These are phyloP conservation scores for Ustulina deusta DNA, from an alignment of 2,329 filamentous ascomycete genomes.

Conservation along the genomic window DNA sequence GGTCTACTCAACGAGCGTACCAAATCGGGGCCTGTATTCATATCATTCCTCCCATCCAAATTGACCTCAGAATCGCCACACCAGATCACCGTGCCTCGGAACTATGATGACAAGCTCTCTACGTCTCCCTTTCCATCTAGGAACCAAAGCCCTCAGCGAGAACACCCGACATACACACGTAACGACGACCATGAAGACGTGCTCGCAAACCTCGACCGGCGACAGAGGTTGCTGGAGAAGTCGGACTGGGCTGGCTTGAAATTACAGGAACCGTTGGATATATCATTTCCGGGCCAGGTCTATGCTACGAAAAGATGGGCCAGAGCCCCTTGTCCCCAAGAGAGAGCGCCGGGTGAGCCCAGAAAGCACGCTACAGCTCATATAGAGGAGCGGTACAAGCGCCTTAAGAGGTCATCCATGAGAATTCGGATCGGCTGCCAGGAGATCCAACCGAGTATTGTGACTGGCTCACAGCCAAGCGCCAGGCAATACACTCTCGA, in stretches of 20 bases:
- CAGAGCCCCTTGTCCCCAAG: constrained; percentile 31
- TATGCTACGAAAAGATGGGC: constrained; percentile 45
- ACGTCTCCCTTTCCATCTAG: constrained; percentile 38
- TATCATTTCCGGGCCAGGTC: constrained; percentile 46
- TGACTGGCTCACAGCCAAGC: constrained; percentile 37
- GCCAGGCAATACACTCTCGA: constrained; percentile 38
- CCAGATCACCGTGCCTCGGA: constrained; percentile 16
- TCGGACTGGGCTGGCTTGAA: constrained; percentile 53
- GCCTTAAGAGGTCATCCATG: constrained; percentile 35
- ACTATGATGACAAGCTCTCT: constrained; percentile 32
- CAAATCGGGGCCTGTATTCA: constrained; percentile 51
- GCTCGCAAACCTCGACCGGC: constrained; percentile 44
- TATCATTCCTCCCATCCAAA: constrained; percentile 46
- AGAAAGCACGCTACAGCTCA: constrained; percentile 10
- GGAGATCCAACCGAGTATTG: constrained; percentile 46
- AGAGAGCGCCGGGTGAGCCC: constrained; percentile 25
- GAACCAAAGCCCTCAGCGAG: constrained; percentile 35
- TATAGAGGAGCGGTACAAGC: constrained; percentile 7
- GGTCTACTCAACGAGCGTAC: constrained; percentile 46
- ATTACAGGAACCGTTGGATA: constrained; percentile 51
- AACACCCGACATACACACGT: constrained; percentile 13
- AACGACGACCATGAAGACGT: constrained; percentile 7
- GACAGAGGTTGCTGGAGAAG: constrained; percentile 49
- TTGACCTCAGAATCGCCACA: constrained; percentile 18
- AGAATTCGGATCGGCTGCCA: constrained; percentile 54